These are phyloP conservation scores for Pichia sp. DNA, from an alignment of 1,139 yeast species.

Conservation along the genomic window DNA sequence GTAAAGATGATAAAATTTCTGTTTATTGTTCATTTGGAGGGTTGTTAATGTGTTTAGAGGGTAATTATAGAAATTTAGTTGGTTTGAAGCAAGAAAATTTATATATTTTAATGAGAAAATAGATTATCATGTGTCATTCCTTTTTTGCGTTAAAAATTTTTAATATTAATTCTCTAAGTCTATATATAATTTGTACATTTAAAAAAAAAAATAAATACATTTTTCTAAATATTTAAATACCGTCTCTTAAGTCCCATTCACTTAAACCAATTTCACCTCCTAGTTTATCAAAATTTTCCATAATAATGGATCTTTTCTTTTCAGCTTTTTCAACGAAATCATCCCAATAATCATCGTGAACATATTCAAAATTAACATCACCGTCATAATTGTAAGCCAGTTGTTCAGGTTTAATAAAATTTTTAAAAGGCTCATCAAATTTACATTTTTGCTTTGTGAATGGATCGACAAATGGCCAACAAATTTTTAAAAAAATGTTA, in stretches of 20 bases:
- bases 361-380: conserved; percentile 55
- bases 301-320: conserved; percentile 47
- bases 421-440: conserved; percentile 51
- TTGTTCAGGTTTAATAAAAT: conserved; percentile 48
- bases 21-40: conserved; percentile 97
- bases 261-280: conserved; percentile 75
- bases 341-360: conserved; percentile 78
- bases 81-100: conserved; percentile 91
- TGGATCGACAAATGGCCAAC: conserved; percentile 62
- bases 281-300: conserved; percentile 55
- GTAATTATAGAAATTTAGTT: conserved; percentile 84
- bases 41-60: conserved; percentile 85
- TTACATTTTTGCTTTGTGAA: conserved; percentile 55
- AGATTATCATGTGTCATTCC: not conserved
- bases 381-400: conserved; percentile 52
- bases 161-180: too few species aligned
- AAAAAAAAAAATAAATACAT: not conserved
- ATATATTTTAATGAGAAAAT: conserved; percentile 78
- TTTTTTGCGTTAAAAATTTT: too few species aligned
- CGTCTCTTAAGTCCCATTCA: conserved; percentile 29
- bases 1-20: conserved; percentile 57
- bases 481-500: conserved; percentile 50
- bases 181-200: not conserved
- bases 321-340: conserved; percentile 54
- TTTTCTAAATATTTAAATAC: conserved; percentile 12